A percentile compares a stretch with the other conserved stretches of the same genome.
Evolutionary conservation across 345 rosid genomes (phyloP).

Genomic region (Salix arbutifolia): DNA sequence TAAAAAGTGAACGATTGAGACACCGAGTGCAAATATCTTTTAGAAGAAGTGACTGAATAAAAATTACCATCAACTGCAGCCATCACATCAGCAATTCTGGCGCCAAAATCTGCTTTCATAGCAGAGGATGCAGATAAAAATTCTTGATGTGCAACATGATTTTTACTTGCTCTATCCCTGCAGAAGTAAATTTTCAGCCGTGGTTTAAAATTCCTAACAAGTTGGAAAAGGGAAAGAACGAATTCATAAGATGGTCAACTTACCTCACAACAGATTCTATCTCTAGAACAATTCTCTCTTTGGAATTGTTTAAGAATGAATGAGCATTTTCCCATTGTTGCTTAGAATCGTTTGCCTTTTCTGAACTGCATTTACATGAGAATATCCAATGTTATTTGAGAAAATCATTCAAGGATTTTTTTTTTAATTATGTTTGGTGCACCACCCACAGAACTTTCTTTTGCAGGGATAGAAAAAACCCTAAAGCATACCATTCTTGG

Average conservation of each 20-base stretch:
- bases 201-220: neutral
- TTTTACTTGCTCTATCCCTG: constrained; percentile 46
- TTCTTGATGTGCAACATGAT: constrained; percentile 37
- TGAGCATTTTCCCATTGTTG: constrained; percentile 55
- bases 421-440: no score
- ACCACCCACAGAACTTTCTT: no score
- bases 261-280: constrained; percentile 37
- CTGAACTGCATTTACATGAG: constrained; percentile 45
- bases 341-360: constrained; percentile 37
- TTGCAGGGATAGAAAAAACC: neutral
- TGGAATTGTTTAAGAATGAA: constrained; percentile 29
- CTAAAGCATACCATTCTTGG: constrained; percentile 52
- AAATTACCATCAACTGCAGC: constrained; percentile 53
- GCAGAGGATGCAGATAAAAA: constrained; percentile 45
- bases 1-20: neutral
- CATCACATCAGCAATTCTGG: constrained; percentile 35
- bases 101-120: constrained; percentile 40
- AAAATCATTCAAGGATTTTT: no score
- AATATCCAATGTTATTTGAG: neutral
- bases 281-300: constrained; percentile 29
- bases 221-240: neutral
- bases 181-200: constrained; percentile 2
- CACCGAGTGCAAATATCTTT: neutral
- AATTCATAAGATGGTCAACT: constrained; percentile 3
- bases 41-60: neutral